These are phyloP conservation scores for Saccharum officinarum DNA, from an alignment of 176 grass and related monocot species.

Conservation along the genomic window DNA sequence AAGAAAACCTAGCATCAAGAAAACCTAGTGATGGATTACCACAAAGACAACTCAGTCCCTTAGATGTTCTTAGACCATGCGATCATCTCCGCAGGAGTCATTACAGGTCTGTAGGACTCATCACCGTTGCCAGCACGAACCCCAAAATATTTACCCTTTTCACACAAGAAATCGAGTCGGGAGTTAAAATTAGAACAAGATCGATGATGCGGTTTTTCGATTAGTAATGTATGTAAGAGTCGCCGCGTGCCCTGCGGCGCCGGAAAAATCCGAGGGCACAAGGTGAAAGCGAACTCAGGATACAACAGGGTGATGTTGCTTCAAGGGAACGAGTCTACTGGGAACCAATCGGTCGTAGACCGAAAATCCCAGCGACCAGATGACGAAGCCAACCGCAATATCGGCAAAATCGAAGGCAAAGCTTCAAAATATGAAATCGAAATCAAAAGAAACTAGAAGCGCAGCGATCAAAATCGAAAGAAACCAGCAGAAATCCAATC, in stretches of 20 bases:
- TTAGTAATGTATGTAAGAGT: constrained; percentile 59
- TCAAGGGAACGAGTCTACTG: constrained; percentile 82
- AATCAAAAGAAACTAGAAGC: background rate
- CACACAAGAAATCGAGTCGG: background rate
- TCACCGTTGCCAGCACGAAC: constrained; percentile 22
- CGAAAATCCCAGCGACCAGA: constrained; percentile 66
- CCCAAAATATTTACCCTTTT: background rate
- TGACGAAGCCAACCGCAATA: constrained; percentile 57
- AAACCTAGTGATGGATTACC: background rate
- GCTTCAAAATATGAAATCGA: background rate
- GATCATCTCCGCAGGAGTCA: constrained; percentile 81
- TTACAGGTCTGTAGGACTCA: constrained; percentile 79
- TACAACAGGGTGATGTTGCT: constrained; percentile 68
- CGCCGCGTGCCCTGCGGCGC: constrained; percentile 23
- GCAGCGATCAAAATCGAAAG: background rate
- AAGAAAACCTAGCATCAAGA: too few species aligned
- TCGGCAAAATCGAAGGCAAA: background rate
- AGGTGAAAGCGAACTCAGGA: constrained; percentile 25
- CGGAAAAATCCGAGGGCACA: constrained; percentile 6
- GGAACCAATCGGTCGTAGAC: constrained; percentile 37
- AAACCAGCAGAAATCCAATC: background rate
- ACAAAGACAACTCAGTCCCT: constrained; percentile 59
- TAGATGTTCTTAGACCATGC: constrained; percentile 78
- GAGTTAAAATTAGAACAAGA: too few species aligned
- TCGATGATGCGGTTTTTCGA: background rate